phyloP scores from a whole-genome alignment of 208 protist genomes.

The Leishmania aethiopica region DNA sequence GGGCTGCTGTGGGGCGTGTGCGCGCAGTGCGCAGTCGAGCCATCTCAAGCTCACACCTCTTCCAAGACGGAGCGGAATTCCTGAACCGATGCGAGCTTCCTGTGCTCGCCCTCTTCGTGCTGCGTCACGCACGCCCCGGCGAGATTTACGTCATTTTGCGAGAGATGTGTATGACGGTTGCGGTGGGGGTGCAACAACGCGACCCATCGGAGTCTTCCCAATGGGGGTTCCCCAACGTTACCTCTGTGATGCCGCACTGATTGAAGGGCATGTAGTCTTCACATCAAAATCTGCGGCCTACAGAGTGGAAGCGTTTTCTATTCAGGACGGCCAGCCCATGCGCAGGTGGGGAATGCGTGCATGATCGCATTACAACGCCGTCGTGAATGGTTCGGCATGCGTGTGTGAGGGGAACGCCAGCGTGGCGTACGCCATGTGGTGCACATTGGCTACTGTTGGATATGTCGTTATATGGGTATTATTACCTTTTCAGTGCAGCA shows the following conservation, averaged over 20 bases:
- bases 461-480: background rate
- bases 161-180: background rate
- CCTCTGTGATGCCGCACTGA: too few species aligned
- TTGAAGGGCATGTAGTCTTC: too few species aligned
- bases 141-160: background rate
- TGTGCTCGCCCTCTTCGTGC: background rate
- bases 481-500: background rate
- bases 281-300: background rate
- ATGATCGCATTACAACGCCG: background rate
- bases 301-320: background rate
- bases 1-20: background rate
- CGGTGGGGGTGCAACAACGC: background rate
- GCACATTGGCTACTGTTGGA: background rate
- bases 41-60: background rate
- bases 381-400: background rate
- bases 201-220: too few species aligned
- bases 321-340: background rate
- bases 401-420: background rate
- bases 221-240: too few species aligned
- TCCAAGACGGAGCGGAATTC: background rate
- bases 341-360: too few species aligned
- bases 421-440: background rate
- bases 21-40: background rate
- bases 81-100: background rate
- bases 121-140: too few species aligned